Evolutionary conservation across 2,329 filamentous ascomycete genomes (phyloP).

Genomic region (Ophiostoma tasmaniense): DNA sequence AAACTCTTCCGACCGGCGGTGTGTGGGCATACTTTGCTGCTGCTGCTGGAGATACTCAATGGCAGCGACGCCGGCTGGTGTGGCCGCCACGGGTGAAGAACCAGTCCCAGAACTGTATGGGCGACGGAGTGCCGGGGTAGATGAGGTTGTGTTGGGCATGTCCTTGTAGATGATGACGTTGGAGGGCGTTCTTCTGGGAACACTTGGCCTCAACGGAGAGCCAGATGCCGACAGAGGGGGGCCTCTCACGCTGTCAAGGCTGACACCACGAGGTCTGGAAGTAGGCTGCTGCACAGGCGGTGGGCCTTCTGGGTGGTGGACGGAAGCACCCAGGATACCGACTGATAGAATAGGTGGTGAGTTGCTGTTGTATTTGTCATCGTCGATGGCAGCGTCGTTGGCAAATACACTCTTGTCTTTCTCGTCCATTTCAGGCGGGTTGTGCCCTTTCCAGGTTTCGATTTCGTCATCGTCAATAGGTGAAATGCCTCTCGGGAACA

Average conservation of each 20-base stretch:
- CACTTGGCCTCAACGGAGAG: neutral
- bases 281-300: neutral
- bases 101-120: neutral
- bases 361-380: neutral
- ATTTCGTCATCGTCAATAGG: conserved; percentile 60
- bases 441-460: conserved; percentile 49
- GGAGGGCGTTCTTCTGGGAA: conserved; percentile 33
- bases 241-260: conserved; percentile 10
- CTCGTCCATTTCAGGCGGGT: conserved; percentile 10
- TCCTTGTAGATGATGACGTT: conserved; percentile 48
- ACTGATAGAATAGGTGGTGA: conserved; percentile 7
- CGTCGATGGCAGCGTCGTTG: neutral
- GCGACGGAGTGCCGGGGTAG: neutral
- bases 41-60: conserved; percentile 15
- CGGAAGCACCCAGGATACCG: conserved; percentile 2
- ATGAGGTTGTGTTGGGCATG: neutral
- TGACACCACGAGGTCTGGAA: conserved; percentile 3
- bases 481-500: conserved; percentile 48
- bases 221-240: neutral
- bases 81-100: neutral
- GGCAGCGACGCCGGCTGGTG: conserved; percentile 7
- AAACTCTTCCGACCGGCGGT: conserved; percentile 26
- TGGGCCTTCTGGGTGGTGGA: conserved; percentile 11
- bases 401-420: neutral
- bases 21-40: conserved; percentile 3